Conservation (phyloP, 2,329 filamentous ascomycete genomes). For the Madurella mycetomatis region DNA sequence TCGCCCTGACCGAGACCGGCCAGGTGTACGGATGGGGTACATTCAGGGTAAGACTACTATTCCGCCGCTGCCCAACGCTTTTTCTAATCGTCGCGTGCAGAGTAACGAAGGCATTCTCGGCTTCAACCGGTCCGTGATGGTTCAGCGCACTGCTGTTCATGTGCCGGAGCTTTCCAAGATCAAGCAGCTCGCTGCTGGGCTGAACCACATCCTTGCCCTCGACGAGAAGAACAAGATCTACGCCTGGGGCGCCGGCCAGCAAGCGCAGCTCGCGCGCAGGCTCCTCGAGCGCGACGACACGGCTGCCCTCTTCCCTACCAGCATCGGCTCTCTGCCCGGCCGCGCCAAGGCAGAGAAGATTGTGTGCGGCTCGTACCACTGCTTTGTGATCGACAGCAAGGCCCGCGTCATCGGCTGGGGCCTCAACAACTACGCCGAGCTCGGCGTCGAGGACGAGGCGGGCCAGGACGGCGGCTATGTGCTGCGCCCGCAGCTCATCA, state of each 20-base stretch:
- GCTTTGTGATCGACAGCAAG: slow-evolving; percentile 69
- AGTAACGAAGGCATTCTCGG: slow-evolving; percentile 47
- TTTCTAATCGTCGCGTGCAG: slow-evolving; percentile 21
- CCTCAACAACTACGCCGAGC: slow-evolving; percentile 81
- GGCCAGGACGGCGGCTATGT: slow-evolving; percentile 66
- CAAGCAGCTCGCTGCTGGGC: slow-evolving; percentile 58
- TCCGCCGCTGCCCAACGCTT: neutral
- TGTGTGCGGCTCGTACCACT: slow-evolving; percentile 71
- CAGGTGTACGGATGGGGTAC: slow-evolving; percentile 80
- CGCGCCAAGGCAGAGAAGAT: slow-evolving; percentile 63
- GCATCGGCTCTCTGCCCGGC: slow-evolving; percentile 31
- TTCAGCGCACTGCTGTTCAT: slow-evolving; percentile 48
- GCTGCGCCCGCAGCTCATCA: slow-evolving; percentile 64
- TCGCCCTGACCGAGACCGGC: slow-evolving; percentile 70
- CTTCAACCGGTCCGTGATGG: slow-evolving; percentile 28
- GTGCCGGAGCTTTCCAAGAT: slow-evolving; percentile 64
- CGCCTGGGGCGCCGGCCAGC: slow-evolving; percentile 70
- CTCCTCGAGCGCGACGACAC: slow-evolving; percentile 51
- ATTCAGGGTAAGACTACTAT: slow-evolving; percentile 60
- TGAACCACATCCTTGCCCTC: slow-evolving; percentile 67
- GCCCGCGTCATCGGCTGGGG: slow-evolving; percentile 78
- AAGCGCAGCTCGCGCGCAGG: slow-evolving; percentile 58
- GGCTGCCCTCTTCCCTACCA: slow-evolving; percentile 32
- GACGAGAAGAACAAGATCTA: slow-evolving; percentile 60
- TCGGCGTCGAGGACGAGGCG: slow-evolving; percentile 59